These are phyloP conservation scores for Fraxinus sp. DNA, from an alignment of 305 asterid genomes.

Conservation along the genomic window DNA sequence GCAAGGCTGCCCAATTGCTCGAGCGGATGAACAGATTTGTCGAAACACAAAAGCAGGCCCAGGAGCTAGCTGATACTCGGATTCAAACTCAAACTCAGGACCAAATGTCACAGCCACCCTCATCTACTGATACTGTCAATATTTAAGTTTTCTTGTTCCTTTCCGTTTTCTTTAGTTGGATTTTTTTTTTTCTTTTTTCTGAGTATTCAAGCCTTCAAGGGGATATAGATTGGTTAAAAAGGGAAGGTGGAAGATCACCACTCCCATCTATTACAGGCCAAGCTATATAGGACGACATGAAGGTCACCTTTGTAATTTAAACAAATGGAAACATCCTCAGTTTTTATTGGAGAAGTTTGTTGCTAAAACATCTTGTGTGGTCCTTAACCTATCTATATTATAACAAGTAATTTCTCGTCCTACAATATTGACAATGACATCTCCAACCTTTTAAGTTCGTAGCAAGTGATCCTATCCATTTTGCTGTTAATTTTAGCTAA, in stretches of 20 bases:
- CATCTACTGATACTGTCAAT: conserved; percentile 44
- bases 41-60: conserved; percentile 66
- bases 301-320: conserved; percentile 44
- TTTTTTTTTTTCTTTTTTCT: conserved; percentile 17
- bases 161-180: conserved; percentile 19
- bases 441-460: not conserved
- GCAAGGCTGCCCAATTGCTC: conserved; percentile 80
- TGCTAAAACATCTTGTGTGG: not conserved
- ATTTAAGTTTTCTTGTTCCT: conserved; percentile 30
- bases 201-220: conserved; percentile 12
- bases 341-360: conserved; percentile 41
- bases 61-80: conserved; percentile 35
- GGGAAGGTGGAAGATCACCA: conserved; percentile 74
- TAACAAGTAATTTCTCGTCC: not conserved
- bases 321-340: conserved; percentile 50
- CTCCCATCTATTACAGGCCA: conserved; percentile 36
- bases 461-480: not conserved
- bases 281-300: conserved; percentile 34
- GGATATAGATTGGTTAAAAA: conserved; percentile 43
- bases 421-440: not conserved
- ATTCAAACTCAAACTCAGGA: conserved; percentile 39
- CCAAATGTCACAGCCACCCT: conserved; percentile 33
- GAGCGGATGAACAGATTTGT: conserved; percentile 77
- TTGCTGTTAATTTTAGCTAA: no score
- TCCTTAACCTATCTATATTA: no score